phyloP scores from a whole-genome alignment of 371 early-diverging fungal species.

The Choanephora cucurbitarum region DNA sequence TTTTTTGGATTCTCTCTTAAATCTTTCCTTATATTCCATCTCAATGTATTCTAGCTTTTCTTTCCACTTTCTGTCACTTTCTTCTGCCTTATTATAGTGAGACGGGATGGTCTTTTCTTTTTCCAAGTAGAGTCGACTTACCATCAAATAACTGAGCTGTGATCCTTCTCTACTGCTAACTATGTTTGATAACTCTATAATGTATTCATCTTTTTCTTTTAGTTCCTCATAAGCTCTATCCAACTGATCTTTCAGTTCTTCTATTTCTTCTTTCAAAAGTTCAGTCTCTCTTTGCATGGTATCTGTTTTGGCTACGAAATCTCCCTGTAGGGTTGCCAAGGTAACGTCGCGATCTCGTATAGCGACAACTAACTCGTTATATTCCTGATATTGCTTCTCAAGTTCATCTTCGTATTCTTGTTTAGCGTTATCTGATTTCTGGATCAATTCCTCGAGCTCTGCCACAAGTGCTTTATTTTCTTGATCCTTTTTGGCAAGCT shows the following conservation, averaged over 20 bases:
- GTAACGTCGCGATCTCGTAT: conserved; percentile 42
- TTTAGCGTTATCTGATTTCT: conserved; percentile 5
- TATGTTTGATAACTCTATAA: conserved; percentile 17
- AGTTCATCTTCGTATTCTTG: conserved; percentile 24
- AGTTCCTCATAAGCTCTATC: conserved; percentile 11
- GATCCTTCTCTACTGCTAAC: background rate
- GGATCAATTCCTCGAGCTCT: conserved; percentile 15
- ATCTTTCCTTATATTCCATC: conserved; percentile 15
- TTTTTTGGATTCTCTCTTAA: conserved; percentile 22
- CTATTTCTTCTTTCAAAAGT: conserved; percentile 36
- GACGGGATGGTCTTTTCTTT: background rate
- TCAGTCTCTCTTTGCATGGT: conserved; percentile 37
- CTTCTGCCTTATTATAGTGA: conserved; percentile 9
- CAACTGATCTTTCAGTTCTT: conserved; percentile 28
- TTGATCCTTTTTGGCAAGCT: conserved; percentile 18
- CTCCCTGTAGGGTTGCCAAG: conserved; percentile 39
- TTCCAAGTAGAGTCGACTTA: background rate
- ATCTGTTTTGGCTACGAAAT: conserved; percentile 37
- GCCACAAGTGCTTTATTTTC: conserved; percentile 20
- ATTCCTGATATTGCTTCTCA: conserved; percentile 31
- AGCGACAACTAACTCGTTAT: conserved; percentile 21
- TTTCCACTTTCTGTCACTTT: conserved; percentile 23
- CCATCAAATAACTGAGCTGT: background rate
- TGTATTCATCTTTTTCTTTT: conserved; percentile 23
- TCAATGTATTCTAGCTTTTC: conserved; percentile 18